phyloP scores from a whole-genome alignment of 1,284 basidiomycete genomes.

The Trametes hirsuta region DNA sequence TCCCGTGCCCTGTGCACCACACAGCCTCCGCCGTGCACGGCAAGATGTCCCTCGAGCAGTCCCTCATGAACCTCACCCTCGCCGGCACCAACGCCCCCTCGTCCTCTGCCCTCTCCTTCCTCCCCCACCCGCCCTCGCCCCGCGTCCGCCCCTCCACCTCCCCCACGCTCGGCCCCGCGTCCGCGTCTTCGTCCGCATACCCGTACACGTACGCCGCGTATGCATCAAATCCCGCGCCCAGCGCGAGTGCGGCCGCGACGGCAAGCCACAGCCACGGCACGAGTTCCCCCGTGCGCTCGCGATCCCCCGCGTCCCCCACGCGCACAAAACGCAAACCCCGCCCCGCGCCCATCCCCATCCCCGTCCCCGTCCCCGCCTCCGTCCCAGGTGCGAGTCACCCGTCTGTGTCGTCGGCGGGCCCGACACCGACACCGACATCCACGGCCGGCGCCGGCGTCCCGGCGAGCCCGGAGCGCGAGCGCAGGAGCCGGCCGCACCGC shows the following conservation, averaged over 20 bases:
- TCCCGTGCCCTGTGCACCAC: background rate
- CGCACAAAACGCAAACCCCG: constrained; percentile 22
- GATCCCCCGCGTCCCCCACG: constrained; percentile 22
- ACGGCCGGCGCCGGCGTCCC: constrained; percentile 11
- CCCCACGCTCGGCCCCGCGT: constrained; percentile 3
- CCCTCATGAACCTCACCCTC: constrained; percentile 23
- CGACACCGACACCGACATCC: background rate
- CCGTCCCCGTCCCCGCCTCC: constrained; percentile 9
- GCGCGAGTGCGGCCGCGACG: constrained; percentile 7
- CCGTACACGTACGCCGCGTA: constrained; percentile 20
- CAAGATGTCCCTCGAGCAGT: constrained; percentile 26
- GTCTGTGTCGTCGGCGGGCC: background rate
- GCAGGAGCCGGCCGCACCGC: constrained; percentile 20
- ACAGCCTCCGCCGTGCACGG: constrained; percentile 11
- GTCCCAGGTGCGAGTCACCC: background rate
- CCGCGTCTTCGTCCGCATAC: constrained; percentile 8
- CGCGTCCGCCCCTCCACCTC: constrained; percentile 18
- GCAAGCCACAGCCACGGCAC: constrained; percentile 15
- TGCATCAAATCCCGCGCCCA: constrained; percentile 4
- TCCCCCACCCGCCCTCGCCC: constrained; percentile 32
- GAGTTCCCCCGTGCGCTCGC: constrained; percentile 25
- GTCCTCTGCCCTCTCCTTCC: constrained; percentile 30
- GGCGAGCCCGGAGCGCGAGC: constrained; percentile 23
- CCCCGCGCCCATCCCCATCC: constrained; percentile 22
- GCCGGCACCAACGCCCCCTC: constrained; percentile 25